phyloP scores from a whole-genome alignment of 2,329 filamentous ascomycete genomes.

The Aspergillus costaricaensis region DNA sequence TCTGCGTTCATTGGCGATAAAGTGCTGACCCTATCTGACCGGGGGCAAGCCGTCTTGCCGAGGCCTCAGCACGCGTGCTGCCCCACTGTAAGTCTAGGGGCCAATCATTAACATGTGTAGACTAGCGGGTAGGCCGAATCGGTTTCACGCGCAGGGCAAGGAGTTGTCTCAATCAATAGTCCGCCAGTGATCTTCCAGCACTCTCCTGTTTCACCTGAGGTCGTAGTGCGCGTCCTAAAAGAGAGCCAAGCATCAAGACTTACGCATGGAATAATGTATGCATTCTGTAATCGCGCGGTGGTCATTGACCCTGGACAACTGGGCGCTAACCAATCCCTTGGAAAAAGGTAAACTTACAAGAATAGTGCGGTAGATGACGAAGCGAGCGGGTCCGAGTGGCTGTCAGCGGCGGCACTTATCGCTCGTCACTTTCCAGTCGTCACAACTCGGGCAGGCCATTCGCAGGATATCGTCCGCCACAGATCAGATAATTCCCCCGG shows the following conservation, averaged over 20 bases:
- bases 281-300: not conserved
- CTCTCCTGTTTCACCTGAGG: not conserved
- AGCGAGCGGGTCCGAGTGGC: conserved; percentile 5
- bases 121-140: not conserved
- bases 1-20: not conserved
- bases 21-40: not conserved
- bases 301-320: not conserved
- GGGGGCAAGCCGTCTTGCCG: not conserved
- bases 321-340: not conserved
- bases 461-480: not conserved
- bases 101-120: not conserved
- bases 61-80: not conserved
- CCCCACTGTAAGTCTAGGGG: not conserved
- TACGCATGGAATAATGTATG: not conserved
- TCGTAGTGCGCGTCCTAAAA: not conserved
- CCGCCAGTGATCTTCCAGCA: not conserved
- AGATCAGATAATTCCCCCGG: not conserved
- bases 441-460: not conserved
- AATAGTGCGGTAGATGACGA: not conserved
- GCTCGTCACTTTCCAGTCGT: not conserved
- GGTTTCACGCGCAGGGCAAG: not conserved
- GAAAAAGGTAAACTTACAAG: not conserved
- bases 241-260: not conserved
- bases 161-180: not conserved
- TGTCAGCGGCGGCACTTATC: not conserved